Percentiles rank a stretch among this genome's conserved stretches.
phyloP scores from a whole-genome alignment of 352 stramenopile species.

The Phytophthora agathidicida region DNA sequence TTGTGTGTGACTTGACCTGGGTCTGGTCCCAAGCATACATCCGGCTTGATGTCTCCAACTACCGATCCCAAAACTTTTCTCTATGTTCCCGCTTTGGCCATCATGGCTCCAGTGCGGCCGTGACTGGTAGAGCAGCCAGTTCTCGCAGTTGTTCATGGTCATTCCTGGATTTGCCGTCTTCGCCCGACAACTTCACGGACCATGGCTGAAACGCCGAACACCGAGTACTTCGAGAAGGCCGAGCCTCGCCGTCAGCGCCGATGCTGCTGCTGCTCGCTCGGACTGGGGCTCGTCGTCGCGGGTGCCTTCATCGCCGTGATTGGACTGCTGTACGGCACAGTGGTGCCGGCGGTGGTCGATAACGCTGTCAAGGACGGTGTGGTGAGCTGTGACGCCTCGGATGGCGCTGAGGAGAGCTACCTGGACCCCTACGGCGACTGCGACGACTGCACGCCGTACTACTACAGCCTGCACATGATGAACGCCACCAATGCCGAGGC shows the following conservation, averaged over 20 bases:
- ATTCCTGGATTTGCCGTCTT: conserved; percentile 31
- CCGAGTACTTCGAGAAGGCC: conserved; percentile 31
- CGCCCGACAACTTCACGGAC: neutral
- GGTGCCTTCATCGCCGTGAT: conserved; percentile 45
- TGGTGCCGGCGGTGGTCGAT: conserved; percentile 49
- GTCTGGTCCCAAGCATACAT: conserved; percentile 1
- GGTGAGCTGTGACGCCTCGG: conserved; percentile 43
- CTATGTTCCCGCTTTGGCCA: conserved; percentile 9
- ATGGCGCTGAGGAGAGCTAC: conserved; percentile 45
- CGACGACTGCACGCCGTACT: conserved; percentile 66
- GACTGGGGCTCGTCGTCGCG: conserved; percentile 38
- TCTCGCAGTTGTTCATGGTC: conserved; percentile 5
- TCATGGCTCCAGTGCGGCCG: neutral
- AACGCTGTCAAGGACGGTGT: conserved; percentile 50
- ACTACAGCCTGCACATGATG: conserved; percentile 55
- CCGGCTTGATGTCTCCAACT: conserved; percentile 17
- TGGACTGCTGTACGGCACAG: conserved; percentile 52
- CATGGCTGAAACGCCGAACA: conserved; percentile 27
- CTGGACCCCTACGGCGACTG: conserved; percentile 62
- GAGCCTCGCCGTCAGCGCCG: conserved; percentile 3
- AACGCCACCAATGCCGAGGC: conserved; percentile 51
- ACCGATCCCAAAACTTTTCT: conserved; percentile 28
- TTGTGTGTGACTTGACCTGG: too few relatives aligned
- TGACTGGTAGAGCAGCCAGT: conserved; percentile 15
- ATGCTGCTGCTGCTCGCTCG: conserved; percentile 45